Conservation (phyloP, 495 filamentous ascomycete species). For the Neurospora terricola region DNA sequence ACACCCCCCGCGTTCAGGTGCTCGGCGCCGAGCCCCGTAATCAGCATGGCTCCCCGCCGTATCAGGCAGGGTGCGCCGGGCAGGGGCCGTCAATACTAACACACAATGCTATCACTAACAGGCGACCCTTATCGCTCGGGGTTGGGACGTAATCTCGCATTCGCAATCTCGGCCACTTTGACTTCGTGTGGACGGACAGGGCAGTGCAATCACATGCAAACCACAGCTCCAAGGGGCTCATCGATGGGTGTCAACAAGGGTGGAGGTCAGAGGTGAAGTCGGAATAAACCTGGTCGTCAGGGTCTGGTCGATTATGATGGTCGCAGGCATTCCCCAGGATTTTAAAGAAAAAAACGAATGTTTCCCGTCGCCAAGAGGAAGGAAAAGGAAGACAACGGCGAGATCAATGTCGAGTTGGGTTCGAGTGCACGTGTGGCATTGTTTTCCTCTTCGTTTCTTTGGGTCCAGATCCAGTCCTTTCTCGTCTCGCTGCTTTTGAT, state of each 20-base stretch:
- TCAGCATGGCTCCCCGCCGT: neutral
- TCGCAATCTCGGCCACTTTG: neutral
- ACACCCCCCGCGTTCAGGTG: neutral
- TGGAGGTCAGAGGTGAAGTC: neutral
- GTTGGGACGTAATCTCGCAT: neutral
- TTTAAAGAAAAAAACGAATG: neutral
- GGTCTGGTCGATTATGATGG: neutral
- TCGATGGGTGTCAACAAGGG: neutral
- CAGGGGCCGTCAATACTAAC: neutral
- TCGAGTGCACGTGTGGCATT: neutral
- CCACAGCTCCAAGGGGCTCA: neutral
- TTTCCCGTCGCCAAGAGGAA: neutral
- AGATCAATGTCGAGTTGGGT: neutral
- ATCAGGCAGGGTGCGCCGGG: neutral
- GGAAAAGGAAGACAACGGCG: neutral
- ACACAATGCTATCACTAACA: neutral
- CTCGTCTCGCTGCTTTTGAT: too few relatives aligned
- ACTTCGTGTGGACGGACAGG: neutral
- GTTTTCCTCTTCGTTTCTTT: neutral
- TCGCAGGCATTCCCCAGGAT: neutral
- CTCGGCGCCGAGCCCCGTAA: neutral
- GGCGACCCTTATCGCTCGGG: neutral
- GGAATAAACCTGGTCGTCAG: neutral
- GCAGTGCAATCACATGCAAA: neutral
- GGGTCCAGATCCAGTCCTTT: too few relatives aligned